Evolutionary conservation across 345 rosid species (phyloP).

Genomic region (Citrus glauca): DNA sequence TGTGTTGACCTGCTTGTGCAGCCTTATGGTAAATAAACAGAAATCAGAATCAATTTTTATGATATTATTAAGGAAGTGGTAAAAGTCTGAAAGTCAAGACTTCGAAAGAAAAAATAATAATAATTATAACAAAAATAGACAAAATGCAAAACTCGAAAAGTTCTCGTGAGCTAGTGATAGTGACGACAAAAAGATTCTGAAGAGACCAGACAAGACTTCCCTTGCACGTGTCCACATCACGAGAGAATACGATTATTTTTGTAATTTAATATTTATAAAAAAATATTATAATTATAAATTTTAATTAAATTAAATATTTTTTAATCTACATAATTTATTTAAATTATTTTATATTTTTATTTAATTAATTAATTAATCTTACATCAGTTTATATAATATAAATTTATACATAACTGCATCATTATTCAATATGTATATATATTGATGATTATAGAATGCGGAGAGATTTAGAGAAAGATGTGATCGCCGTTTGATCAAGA

Average conservation of each 20-base stretch:
- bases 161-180: slow-evolving; percentile 23
- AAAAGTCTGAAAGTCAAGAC: neutral
- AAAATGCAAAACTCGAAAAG: neutral
- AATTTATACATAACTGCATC: too few species aligned
- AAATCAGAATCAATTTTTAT: neutral
- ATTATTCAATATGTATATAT: too few species aligned
- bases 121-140: neutral
- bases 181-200: slow-evolving; percentile 8
- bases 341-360: too few species aligned
- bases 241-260: neutral
- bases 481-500: neutral
- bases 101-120: neutral
- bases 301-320: too few species aligned
- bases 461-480: too few species aligned
- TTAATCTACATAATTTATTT: too few species aligned
- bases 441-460: too few species aligned
- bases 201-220: slow-evolving; percentile 17
- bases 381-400: too few species aligned
- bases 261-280: too few species aligned
- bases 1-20: neutral
- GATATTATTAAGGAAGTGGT: neutral
- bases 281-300: too few species aligned
- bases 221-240: slow-evolving; percentile 13
- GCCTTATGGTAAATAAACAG: neutral
- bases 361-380: too few species aligned